Conservation (phyloP, 768 basidiomycete species). For the Phanerodontia chrysosporium region DNA sequence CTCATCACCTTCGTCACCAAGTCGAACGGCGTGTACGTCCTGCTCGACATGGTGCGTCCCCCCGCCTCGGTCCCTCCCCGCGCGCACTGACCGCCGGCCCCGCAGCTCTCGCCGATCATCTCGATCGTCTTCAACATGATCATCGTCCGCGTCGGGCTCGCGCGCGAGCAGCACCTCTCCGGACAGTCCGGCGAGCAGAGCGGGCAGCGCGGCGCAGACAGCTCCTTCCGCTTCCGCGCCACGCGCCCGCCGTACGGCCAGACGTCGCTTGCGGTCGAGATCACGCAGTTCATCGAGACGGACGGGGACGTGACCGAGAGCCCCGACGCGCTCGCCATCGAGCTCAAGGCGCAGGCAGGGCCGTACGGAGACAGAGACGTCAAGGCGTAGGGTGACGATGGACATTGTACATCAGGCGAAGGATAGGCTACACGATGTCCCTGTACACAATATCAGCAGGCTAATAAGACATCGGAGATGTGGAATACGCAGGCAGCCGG, state of each 20-base stretch:
- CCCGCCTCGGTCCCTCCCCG: background rate
- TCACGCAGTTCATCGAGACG: constrained; percentile 19
- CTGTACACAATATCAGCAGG: background rate
- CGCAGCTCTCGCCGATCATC: constrained; percentile 34
- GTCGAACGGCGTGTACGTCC: constrained; percentile 31
- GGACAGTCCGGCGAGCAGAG: background rate
- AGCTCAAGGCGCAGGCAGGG: background rate
- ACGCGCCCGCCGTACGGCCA: constrained; percentile 11
- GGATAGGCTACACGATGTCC: background rate
- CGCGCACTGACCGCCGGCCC: background rate
- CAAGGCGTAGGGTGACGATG: background rate
- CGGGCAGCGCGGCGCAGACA: background rate
- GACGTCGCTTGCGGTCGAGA: constrained; percentile 18
- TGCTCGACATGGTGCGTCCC: constrained; percentile 32
- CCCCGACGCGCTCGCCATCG: background rate
- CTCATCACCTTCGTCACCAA: constrained; percentile 26
- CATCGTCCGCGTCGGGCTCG: constrained; percentile 33
- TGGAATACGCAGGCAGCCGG: too few species aligned
- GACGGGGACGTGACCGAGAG: constrained; percentile 5
- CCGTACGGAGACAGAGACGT: background rate
- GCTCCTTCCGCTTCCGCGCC: constrained; percentile 6
- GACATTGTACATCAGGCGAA: background rate
- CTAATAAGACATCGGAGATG: too few species aligned
- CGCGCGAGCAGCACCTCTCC: constrained; percentile 4
- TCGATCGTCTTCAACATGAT: constrained; percentile 42